Conservation (phyloP, 83 land plant genomes). For the Diphasiastrum complanatum region DNA sequence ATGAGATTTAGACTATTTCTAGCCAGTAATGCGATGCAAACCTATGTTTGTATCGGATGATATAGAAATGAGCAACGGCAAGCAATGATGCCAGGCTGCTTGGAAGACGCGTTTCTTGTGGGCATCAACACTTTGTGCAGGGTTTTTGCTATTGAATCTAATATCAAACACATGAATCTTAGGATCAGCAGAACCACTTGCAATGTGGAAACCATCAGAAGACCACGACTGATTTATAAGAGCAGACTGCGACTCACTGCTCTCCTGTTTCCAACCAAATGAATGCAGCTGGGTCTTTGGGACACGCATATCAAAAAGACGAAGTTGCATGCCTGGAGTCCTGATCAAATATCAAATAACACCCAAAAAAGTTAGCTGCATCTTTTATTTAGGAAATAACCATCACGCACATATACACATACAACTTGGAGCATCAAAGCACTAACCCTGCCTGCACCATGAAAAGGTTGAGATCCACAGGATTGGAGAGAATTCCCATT, state of each 20-base stretch:
- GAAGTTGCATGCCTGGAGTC: conserved; percentile 65
- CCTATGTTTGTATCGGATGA: conserved; percentile 88
- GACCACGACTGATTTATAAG: conserved; percentile 86
- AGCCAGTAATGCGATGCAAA: too few species aligned
- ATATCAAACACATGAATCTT: conserved; percentile 83
- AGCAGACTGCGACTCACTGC: conserved; percentile 88
- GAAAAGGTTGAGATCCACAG: conserved; percentile 68
- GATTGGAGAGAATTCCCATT: conserved; percentile 76
- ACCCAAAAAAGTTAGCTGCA: background rate
- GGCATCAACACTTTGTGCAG: conserved; percentile 73
- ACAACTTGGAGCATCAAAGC: too few species aligned
- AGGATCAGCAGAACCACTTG: conserved; percentile 85
- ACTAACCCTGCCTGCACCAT: conserved; percentile 98
- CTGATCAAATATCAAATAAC: conserved; percentile 35
- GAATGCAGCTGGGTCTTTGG: conserved; percentile 58
- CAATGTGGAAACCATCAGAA: conserved; percentile 68
- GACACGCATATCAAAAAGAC: conserved; percentile 63
- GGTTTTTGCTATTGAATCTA: conserved; percentile 49
- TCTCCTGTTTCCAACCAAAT: conserved; percentile 90
- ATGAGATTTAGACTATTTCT: too few species aligned
- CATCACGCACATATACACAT: too few species aligned
- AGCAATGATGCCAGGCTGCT: conserved; percentile 73
- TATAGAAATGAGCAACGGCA: conserved; percentile 70
- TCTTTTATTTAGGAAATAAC: background rate
- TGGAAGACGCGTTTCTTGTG: conserved; percentile 87